phyloP scores from a whole-genome alignment of 164 flowering plant species.

The Magnolia kwangsiensis region DNA sequence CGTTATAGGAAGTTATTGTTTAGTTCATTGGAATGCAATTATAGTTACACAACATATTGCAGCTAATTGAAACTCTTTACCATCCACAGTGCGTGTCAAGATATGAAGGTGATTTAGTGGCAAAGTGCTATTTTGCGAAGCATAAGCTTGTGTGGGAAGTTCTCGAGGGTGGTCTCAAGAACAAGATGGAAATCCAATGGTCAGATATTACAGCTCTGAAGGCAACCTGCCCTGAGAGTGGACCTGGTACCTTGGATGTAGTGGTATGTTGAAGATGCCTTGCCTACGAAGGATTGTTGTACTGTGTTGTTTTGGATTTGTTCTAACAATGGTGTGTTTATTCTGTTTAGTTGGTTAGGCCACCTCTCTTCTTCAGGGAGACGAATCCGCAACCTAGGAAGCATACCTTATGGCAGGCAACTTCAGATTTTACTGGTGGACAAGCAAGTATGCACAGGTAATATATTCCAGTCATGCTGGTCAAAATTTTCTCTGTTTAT shows the following conservation, averaged over 20 bases:
- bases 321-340: slow-evolving; percentile 7
- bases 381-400: slow-evolving; percentile 92
- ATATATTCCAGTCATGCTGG: slow-evolving; percentile 1
- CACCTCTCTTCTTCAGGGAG: slow-evolving; percentile 81
- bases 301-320: not conserved
- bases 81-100: slow-evolving; percentile 60
- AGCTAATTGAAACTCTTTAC: not conserved
- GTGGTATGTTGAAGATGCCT: slow-evolving; percentile 44
- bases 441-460: slow-evolving; percentile 74
- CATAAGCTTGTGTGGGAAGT: slow-evolving; percentile 94
- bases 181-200: slow-evolving; percentile 88
- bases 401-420: slow-evolving; percentile 87
- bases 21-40: no score
- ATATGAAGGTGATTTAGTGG: slow-evolving; percentile 87
- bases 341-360: slow-evolving; percentile 58
- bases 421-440: slow-evolving; percentile 77
- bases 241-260: slow-evolving; percentile 60
- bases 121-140: slow-evolving; percentile 85
- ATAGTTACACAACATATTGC: no score
- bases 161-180: slow-evolving; percentile 84
- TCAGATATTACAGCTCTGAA: slow-evolving; percentile 79
- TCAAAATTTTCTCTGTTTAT: not conserved
- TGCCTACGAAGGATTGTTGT: not conserved
- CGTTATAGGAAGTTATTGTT: no score
- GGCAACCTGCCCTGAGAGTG: slow-evolving; percentile 62